Percentiles rank a stretch among this genome's conserved stretches.
Conservation (phyloP, 2,329 filamentous ascomycete species). For the Phialocephala subalpina region DNA sequence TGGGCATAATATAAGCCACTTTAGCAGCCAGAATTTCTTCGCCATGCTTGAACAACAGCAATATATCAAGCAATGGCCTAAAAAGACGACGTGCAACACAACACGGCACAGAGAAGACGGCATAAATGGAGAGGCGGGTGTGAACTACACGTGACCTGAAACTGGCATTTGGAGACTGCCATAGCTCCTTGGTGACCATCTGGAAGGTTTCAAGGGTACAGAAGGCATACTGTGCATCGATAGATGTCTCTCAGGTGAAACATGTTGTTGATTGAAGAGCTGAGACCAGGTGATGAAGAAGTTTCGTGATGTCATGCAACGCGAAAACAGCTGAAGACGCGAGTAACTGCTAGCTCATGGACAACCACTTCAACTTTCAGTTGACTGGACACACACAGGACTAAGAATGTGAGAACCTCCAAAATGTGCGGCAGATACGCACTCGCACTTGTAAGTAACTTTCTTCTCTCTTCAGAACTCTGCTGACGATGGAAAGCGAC, state of each 20-base stretch:
- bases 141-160: neutral
- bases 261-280: no score
- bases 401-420: constrained; percentile 1
- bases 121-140: neutral
- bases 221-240: no score
- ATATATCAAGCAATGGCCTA: constrained; percentile 19
- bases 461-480: neutral
- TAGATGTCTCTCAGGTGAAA: neutral
- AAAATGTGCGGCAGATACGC: constrained; percentile 46
- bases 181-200: neutral
- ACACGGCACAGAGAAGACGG: neutral
- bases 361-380: no score
- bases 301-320: constrained; percentile 14
- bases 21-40: neutral
- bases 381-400: neutral
- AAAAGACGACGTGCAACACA: constrained; percentile 16
- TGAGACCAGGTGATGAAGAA: no score
- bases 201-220: no score
- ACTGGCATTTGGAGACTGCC: neutral
- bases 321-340: constrained; percentile 16
- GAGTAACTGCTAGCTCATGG: neutral
- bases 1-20: neutral
- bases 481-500: constrained; percentile 61
- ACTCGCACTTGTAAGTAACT: constrained; percentile 38
- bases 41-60: constrained; percentile 1